These are phyloP conservation scores for Fusarium temperatum DNA, from an alignment of 2,329 filamentous ascomycete genomes.

Conservation along the genomic window DNA sequence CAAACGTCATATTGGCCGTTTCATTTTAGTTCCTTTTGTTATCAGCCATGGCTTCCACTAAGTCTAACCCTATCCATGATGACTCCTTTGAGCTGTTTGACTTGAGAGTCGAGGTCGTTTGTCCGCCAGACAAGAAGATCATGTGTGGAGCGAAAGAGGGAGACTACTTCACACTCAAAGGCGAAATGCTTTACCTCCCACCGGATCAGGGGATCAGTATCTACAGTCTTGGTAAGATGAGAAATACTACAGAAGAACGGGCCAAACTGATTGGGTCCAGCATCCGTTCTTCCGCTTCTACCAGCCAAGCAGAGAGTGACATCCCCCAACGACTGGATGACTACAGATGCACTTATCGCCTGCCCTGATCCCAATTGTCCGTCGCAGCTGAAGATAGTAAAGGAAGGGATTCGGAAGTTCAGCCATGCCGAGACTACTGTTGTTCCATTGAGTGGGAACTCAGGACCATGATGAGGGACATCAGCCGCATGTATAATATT, in stretches of 20 bases:
- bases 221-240: background rate
- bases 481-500: background rate
- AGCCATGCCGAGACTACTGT: background rate
- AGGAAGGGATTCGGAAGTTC: background rate
- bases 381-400: background rate
- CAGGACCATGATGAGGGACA: rapidly evolving
- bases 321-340: background rate
- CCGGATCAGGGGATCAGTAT: background rate
- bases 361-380: background rate
- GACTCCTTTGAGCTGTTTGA: background rate
- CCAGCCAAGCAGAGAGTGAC: background rate
- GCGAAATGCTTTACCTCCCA: background rate
- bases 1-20: rapidly evolving
- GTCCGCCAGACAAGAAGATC: background rate
- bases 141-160: background rate
- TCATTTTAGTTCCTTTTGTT: background rate
- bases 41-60: background rate
- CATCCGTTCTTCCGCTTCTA: background rate
- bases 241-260: rapidly evolving
- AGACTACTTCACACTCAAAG: background rate
- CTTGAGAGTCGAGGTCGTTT: background rate
- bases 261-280: too few relatives aligned
- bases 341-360: background rate
- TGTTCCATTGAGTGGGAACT: background rate
- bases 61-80: background rate